These are phyloP conservation scores for Rhizophora apiculata DNA, from an alignment of 345 rosid species.

Conservation along the genomic window DNA sequence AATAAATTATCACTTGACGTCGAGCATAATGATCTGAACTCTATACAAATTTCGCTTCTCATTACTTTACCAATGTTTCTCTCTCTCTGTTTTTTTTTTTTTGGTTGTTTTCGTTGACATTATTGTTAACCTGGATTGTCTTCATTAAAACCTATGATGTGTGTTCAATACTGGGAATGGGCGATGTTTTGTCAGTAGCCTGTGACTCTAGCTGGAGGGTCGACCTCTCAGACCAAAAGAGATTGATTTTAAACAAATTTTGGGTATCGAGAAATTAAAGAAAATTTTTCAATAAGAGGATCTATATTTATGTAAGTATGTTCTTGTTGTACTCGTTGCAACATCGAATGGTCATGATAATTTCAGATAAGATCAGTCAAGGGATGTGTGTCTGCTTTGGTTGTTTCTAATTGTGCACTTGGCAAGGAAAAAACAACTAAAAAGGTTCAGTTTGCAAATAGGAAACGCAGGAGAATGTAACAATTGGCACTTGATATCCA, in stretches of 20 bases:
- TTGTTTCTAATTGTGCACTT: neutral
- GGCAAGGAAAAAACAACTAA: conserved; percentile 9
- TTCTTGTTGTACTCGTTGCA: no score
- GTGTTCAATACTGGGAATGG: no score
- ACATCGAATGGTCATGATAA: neutral
- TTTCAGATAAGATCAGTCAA: neutral
- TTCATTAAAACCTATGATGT: no score
- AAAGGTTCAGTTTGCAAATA: conserved; percentile 8
- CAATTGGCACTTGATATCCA: neutral
- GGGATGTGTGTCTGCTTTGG: neutral
- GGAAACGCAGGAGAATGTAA: neutral
- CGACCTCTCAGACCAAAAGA: no score
- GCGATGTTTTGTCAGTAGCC: no score
- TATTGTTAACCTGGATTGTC: neutral
- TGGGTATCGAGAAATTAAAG: no score
- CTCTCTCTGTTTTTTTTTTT: neutral
- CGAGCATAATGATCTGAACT: conserved; percentile 6
- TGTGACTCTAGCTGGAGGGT: no score
- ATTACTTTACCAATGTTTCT: no score
- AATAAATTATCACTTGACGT: conserved; percentile 20
- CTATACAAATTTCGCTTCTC: neutral
- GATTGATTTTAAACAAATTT: no score
- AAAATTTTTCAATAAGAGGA: no score
- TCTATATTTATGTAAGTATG: no score
- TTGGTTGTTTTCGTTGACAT: neutral